These are phyloP conservation scores for Hibiscus tridactylites DNA, from an alignment of 345 rosid species.

Conservation along the genomic window DNA sequence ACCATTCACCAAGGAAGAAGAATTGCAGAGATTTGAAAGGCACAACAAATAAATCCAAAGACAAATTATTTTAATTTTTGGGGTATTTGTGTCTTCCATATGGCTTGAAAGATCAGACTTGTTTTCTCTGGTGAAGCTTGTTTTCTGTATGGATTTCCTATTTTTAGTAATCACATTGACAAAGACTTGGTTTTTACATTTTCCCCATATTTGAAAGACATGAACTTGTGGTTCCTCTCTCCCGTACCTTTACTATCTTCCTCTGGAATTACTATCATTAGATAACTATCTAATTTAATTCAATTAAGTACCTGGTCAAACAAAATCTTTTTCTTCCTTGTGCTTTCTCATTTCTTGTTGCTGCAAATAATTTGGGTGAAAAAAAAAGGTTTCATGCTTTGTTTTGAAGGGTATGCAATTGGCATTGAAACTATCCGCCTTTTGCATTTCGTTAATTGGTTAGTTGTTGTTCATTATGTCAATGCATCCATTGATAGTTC, in stretches of 20 bases:
- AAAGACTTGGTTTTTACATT: not conserved
- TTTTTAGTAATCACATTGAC: not conserved
- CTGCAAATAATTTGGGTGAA: not conserved
- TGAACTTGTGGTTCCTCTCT: conserved; percentile 3
- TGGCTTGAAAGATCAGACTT: not conserved
- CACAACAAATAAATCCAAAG: not conserved
- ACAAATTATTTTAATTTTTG: not conserved
- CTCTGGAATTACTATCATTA: conserved; percentile 2
- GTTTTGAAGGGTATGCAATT: not conserved
- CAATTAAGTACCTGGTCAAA: not conserved
- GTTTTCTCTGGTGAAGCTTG: not conserved
- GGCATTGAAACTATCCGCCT: not conserved
- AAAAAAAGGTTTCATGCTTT: not conserved
- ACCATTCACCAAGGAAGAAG: not conserved
- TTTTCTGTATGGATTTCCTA: conserved; percentile 1
- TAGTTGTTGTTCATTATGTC: conserved; percentile 1
- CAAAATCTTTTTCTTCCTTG: not conserved
- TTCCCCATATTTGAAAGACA: not conserved
- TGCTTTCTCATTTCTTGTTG: not conserved
- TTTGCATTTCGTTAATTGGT: not conserved
- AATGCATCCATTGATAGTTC: not conserved
- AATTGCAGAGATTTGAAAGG: not conserved
- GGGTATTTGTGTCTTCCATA: not conserved
- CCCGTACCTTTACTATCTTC: not conserved
- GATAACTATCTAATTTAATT: not conserved